Percentiles rank a stretch among this genome's conserved stretches.
Evolutionary conservation across 202 grass and related monocot genomes (phyloP).

Genomic region (Panicum hallii): DNA sequence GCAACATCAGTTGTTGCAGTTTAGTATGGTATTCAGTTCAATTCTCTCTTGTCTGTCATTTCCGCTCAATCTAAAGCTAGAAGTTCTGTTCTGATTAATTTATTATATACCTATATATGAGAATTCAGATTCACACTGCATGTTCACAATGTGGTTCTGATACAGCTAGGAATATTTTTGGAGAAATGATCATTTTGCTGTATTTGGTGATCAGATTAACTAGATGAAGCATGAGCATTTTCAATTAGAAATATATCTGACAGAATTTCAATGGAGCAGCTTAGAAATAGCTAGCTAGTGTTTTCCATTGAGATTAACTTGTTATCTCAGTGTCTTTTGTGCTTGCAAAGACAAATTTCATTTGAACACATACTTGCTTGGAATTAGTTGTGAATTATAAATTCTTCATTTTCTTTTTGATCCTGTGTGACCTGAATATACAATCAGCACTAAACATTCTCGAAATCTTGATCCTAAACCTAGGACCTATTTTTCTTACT

Average conservation of each 20-base stretch:
- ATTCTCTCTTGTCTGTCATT: constrained; percentile 7
- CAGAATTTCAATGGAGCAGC: not conserved
- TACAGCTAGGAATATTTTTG: not conserved
- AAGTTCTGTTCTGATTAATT: not conserved
- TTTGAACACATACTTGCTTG: not conserved
- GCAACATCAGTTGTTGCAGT: not conserved
- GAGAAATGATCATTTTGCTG: not conserved
- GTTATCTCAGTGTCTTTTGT: not conserved
- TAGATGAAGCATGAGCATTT: not conserved
- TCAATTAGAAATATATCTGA: not conserved
- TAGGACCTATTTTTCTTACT: not conserved
- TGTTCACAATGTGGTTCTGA: not conserved
- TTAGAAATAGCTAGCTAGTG: not conserved
- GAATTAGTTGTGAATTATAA: not conserved
- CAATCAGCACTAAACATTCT: not conserved
- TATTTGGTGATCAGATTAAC: not conserved
- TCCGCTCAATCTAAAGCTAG: not conserved
- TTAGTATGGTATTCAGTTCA: constrained; percentile 4
- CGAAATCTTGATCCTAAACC: not conserved
- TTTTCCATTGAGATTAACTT: not conserved
- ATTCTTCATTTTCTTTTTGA: constrained; percentile 4
- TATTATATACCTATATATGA: not conserved
- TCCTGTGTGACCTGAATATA: constrained; percentile 13
- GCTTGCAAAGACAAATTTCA: not conserved
- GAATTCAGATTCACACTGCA: not conserved